Evolutionary conservation across 228 moss, liverwort and hornwort species (phyloP).

Genomic region (Sphagnum fallax): DNA sequence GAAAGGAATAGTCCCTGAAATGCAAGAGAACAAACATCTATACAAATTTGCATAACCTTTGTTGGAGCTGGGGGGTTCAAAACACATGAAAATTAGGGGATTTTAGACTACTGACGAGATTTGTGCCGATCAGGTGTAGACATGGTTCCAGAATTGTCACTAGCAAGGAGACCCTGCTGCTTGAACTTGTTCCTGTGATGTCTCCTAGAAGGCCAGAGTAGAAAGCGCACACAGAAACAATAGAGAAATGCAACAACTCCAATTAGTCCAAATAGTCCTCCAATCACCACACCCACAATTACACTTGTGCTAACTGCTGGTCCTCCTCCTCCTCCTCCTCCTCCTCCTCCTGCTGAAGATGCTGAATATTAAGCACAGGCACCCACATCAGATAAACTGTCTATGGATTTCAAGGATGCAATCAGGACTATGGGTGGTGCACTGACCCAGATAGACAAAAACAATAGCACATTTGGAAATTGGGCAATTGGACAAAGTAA

Average conservation of each 20-base stretch:
- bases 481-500: not conserved
- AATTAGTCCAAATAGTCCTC: constrained; percentile 31
- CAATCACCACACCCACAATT: constrained; percentile 45
- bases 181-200: constrained; percentile 4
- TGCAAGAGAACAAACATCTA: not conserved
- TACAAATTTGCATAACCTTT: not conserved
- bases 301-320: constrained; percentile 16
- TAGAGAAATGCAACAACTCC: constrained; percentile 23
- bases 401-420: not conserved
- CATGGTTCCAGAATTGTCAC: constrained; percentile 2
- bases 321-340: not conserved
- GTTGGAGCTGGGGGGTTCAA: not conserved
- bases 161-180: constrained; percentile 19
- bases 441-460: not conserved
- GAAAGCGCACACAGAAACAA: constrained; percentile 21
- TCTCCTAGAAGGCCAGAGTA: constrained; percentile 5
- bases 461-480: not conserved
- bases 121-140: constrained; percentile 7
- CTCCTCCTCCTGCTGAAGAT: not conserved
- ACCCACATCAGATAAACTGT: not conserved
- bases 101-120: constrained; percentile 3
- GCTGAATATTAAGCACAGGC: not conserved
- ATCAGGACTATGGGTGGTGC: not conserved
- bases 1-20: not conserved
- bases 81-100: not conserved